Base-by-base conservation (phyloP, 345 rosid genomes). In the Acer campestre region DNA sequence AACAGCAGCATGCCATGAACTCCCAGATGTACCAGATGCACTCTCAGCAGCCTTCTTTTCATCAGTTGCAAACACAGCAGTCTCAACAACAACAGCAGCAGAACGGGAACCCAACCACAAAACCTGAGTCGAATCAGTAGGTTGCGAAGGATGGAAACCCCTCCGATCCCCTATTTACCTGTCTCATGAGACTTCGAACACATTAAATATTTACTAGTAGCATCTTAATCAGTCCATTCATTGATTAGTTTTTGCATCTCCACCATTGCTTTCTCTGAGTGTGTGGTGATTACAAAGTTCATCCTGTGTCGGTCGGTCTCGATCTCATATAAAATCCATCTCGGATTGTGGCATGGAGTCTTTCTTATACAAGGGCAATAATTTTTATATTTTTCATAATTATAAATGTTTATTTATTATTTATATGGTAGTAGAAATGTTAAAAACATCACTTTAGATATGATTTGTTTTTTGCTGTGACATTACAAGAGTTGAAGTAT, bases 41-140 rank as follows among this genome's bases (percentile, higher is more conserved):
- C 67, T 88, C 63, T 7, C 63, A 77, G 77, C 82, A 76, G 64
- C 84, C 68, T 35, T 4, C 38, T 4, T 35, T 82, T 1, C 83
- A 81, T 74, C 90, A 83, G 73, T 23, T 82, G 74, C 88, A 85
- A 76, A 59, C 63, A 16, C 88, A 71, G 75, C 87, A 84, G 84
- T 80, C 68, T 44, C 77, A 63, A 6, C 81, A 74, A 14, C 80
- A 67, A 40, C 80, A 46, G 40, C 71, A 29, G 3, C 89, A 84
- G 80, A 90, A 86, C 65, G 88, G 85, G 20, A 87, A 69, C 73
- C 10, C 87, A 56, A 46, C 61, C 18, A 29, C 91, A 67, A 91
- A 89, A 73, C 71, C 92, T 1, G 97, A 93, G 71, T 83, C 90
- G 2, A 85, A 81, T 73, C 86, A 88, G 65, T 91, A 93, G 89